Evolutionary conservation across 305 asterid genomes (phyloP).

Genomic region (Fraxinus xanthoxyloides): DNA sequence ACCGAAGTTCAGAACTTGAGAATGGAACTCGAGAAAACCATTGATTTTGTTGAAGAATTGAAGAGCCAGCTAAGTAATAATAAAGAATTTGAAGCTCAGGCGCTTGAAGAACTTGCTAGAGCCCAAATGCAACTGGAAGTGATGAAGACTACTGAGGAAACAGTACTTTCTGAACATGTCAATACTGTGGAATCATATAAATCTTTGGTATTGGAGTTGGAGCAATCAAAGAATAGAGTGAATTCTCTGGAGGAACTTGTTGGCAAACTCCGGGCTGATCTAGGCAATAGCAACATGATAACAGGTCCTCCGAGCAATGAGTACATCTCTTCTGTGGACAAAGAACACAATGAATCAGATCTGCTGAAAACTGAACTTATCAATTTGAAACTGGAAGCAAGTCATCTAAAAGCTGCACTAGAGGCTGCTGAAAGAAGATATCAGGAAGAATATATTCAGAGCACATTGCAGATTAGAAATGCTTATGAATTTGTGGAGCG

Average conservation of each 20-base stretch:
- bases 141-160: constrained; percentile 49
- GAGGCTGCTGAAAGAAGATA: constrained; percentile 72
- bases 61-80: constrained; percentile 56
- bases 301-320: constrained; percentile 16
- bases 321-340: constrained; percentile 17
- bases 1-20: constrained; percentile 59
- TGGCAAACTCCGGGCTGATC: constrained; percentile 45
- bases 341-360: constrained; percentile 20
- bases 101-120: constrained; percentile 58
- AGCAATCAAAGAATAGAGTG: constrained; percentile 49
- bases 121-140: constrained; percentile 60
- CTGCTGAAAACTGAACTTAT: constrained; percentile 37
- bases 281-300: constrained; percentile 21
- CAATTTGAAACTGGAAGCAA: constrained; percentile 41
- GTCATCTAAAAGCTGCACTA: constrained; percentile 52
- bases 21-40: constrained; percentile 56
- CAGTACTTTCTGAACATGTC: constrained; percentile 41
- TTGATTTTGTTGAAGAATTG: constrained; percentile 55
- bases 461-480: constrained; percentile 57
- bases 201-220: constrained; percentile 57
- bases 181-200: constrained; percentile 37
- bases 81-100: constrained; percentile 58
- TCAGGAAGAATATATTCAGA: constrained; percentile 56
- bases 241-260: constrained; percentile 59
- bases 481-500: constrained; percentile 66